Conservation (phyloP, 441 rosid species). For the Aleurites moluccanus region DNA sequence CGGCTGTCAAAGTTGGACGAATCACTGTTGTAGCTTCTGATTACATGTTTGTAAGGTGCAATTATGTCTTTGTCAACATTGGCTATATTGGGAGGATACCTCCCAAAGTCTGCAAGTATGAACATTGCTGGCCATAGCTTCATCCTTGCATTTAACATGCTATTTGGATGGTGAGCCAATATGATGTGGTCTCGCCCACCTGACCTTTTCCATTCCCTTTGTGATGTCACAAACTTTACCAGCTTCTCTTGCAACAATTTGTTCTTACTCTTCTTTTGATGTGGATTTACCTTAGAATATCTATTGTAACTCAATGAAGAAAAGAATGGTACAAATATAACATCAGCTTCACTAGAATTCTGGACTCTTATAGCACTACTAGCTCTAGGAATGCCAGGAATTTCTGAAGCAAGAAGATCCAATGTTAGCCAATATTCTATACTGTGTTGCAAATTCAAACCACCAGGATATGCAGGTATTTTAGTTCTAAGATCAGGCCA, state of each 20-base stretch:
- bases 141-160: conserved; percentile 71
- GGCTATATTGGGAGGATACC: conserved; percentile 80
- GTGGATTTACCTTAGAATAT: conserved; percentile 61
- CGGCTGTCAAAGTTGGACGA: conserved; percentile 61
- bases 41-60: conserved; percentile 86
- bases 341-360: conserved; percentile 81
- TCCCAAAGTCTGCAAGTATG: conserved; percentile 83
- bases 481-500: conserved; percentile 75
- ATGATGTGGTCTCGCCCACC: conserved; percentile 80
- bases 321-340: conserved; percentile 81
- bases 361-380: conserved; percentile 58
- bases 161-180: conserved; percentile 92
- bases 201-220: conserved; percentile 72
- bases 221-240: conserved; percentile 54
- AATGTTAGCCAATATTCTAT: conserved; percentile 91
- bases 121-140: conserved; percentile 78
- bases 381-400: conserved; percentile 38
- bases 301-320: conserved; percentile 83
- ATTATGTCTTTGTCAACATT: conserved; percentile 87
- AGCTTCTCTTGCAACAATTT: conserved; percentile 66
- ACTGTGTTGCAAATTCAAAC: conserved; percentile 89
- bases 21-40: conserved; percentile 58
- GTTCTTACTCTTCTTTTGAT: conserved; percentile 56
- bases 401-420: conserved; percentile 74
- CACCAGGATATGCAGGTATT: conserved; percentile 76